These are phyloP conservation scores for Rhizophora apiculata DNA, from an alignment of 345 rosid species.

Conservation along the genomic window DNA sequence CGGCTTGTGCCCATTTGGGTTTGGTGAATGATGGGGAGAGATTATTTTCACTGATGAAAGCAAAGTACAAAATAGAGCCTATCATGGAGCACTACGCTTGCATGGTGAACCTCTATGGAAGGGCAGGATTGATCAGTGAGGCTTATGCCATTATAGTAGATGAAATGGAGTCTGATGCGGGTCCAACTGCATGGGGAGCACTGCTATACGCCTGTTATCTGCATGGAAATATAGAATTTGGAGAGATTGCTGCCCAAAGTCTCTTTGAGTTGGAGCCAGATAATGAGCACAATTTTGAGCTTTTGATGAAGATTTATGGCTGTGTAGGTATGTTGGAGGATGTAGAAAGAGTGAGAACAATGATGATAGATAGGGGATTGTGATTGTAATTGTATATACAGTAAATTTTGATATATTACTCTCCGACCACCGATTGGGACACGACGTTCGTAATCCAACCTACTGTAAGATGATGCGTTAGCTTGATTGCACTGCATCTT, in stretches of 20 bases:
- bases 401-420: not conserved
- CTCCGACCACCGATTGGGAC: not conserved
- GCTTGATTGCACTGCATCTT: too few relatives aligned
- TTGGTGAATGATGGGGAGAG: constrained; percentile 62
- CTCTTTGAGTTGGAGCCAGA: constrained; percentile 84
- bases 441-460: not conserved
- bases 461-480: too few relatives aligned
- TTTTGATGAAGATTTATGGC: constrained; percentile 62
- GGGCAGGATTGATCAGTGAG: constrained; percentile 58
- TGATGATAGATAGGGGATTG: constrained; percentile 71
- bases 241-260: constrained; percentile 60
- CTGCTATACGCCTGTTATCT: constrained; percentile 66
- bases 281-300: constrained; percentile 67
- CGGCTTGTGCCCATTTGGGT: constrained; percentile 67
- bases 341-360: constrained; percentile 50
- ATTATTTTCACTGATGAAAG: constrained; percentile 51
- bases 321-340: constrained; percentile 27
- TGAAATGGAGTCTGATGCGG: constrained; percentile 63
- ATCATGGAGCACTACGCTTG: constrained; percentile 78
- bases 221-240: constrained; percentile 57
- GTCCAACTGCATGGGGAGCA: constrained; percentile 89
- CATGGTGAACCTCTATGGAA: constrained; percentile 76
- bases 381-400: constrained; percentile 5
- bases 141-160: constrained; percentile 56
- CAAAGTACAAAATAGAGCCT: constrained; percentile 42